phyloP scores from a whole-genome alignment of 2,329 filamentous ascomycete species.

The Trichoderma hamatum region DNA sequence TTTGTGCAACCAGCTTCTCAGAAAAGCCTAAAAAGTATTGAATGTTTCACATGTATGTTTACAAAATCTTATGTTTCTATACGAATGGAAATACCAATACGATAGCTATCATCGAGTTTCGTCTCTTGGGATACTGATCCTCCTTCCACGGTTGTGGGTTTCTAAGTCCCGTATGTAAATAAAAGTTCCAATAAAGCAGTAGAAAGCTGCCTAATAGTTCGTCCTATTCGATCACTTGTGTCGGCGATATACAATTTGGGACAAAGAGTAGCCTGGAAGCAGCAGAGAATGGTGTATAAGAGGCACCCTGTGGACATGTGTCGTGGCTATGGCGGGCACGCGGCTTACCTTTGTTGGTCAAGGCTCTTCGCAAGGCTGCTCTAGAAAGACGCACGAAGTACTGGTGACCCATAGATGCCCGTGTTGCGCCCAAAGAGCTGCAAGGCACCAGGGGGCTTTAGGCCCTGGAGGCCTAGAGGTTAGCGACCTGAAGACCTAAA shows the following conservation, averaged over 20 bases:
- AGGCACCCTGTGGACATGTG: neutral
- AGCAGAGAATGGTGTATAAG: neutral
- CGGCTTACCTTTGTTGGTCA: neutral
- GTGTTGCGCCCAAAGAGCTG: neutral
- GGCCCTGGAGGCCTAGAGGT: slow-evolving; percentile 7
- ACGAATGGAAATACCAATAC: neutral
- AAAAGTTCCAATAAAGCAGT: neutral
- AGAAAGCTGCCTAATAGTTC: neutral
- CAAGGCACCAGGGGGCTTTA: slow-evolving; percentile 3
- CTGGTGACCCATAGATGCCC: neutral
- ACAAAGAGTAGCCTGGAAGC: neutral
- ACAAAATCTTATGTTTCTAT: neutral
- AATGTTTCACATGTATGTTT: neutral
- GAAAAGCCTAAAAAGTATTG: neutral
- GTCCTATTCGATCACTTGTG: neutral
- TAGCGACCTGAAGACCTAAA: neutral
- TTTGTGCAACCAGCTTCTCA: neutral
- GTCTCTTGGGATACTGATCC: neutral
- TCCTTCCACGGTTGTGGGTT: neutral
- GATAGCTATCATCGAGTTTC: too few relatives aligned
- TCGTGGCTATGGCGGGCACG: neutral
- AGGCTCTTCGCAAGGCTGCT: neutral
- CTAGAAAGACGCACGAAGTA: neutral
- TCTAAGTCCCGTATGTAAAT: neutral
- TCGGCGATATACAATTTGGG: neutral